Percentiles rank a stretch among this genome's conserved stretches.
Conservation (phyloP, 768 basidiomycete genomes). For the Pleurotus pulmonarius region DNA sequence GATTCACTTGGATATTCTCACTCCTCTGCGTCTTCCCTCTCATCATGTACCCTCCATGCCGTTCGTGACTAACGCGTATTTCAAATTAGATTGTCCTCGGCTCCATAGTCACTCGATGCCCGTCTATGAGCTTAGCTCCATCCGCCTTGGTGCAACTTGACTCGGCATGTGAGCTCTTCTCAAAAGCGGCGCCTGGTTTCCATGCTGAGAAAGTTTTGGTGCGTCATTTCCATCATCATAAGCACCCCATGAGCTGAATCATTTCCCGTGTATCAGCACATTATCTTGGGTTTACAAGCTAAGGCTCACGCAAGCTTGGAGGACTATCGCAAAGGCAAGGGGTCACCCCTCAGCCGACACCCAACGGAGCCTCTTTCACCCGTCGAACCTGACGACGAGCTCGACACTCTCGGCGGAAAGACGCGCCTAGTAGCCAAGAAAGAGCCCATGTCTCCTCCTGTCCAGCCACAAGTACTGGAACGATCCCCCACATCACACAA, state of each 20-base stretch:
- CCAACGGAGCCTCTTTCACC: constrained; percentile 38
- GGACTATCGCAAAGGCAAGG: constrained; percentile 58
- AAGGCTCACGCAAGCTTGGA: constrained; percentile 64
- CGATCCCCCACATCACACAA: constrained; percentile 70
- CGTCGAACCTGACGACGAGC: constrained; percentile 57
- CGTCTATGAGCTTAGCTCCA: constrained; percentile 74
- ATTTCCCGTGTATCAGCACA: constrained; percentile 34
- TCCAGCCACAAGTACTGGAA: constrained; percentile 52
- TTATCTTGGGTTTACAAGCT: constrained; percentile 61
- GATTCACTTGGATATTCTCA: not conserved
- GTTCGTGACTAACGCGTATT: not conserved
- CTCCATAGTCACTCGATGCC: constrained; percentile 74
- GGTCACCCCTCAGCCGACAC: constrained; percentile 38
- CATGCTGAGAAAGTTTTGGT: constrained; percentile 64
- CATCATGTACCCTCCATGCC: constrained; percentile 1
- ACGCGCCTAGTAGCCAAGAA: constrained; percentile 63
- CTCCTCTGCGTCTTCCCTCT: not conserved
- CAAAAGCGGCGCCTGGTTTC: constrained; percentile 66
- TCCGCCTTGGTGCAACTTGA: constrained; percentile 72
- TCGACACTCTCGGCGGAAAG: constrained; percentile 60
- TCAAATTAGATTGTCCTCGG: constrained; percentile 59
- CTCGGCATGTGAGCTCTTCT: constrained; percentile 71
- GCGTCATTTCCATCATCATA: constrained; percentile 16
- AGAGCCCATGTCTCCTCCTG: constrained; percentile 32
- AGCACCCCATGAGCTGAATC: not conserved